A percentile compares a stretch with the other conserved stretches of the same genome.
phyloP scores from a whole-genome alignment of 768 basidiomycete species.

The Suillus bovinus region DNA sequence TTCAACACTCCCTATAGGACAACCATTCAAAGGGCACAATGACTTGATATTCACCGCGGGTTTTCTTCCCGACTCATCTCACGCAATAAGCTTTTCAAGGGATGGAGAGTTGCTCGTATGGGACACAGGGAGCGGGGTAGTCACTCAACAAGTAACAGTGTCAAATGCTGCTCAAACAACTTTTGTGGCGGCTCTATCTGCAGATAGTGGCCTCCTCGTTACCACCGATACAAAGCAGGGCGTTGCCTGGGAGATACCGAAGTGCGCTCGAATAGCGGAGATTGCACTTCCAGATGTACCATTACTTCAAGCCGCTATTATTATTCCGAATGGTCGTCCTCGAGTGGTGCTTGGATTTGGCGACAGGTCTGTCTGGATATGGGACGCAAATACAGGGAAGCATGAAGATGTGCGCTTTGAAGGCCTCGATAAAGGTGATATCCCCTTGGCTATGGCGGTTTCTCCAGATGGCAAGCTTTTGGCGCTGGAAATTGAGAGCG shows the following conservation, averaged over 20 bases:
- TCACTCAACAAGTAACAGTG: neutral
- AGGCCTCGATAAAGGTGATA: neutral
- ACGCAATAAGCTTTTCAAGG: neutral
- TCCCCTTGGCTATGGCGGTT: neutral
- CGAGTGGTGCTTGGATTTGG: conserved; percentile 3
- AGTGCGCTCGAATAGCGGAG: neutral
- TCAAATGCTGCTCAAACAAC: neutral
- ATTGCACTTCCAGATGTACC: neutral
- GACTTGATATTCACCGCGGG: neutral
- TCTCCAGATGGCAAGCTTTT: neutral
- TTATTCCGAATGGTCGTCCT: neutral
- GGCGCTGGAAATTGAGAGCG: neutral
- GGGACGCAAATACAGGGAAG: neutral
- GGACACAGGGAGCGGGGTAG: neutral
- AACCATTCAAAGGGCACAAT: conserved; percentile 26
- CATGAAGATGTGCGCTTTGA: neutral
- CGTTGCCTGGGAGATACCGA: neutral
- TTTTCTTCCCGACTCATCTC: conserved; percentile 2
- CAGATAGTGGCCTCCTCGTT: neutral
- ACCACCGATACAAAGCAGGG: neutral
- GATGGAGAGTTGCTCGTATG: conserved; percentile 1
- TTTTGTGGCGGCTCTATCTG: neutral
- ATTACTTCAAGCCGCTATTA: conserved; percentile 4
- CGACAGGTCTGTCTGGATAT: conserved; percentile 2
- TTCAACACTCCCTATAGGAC: conserved; percentile 20